Evolutionary conservation across 208 protist genomes (phyloP).

Genomic region (Entamoeba invadens): DNA sequence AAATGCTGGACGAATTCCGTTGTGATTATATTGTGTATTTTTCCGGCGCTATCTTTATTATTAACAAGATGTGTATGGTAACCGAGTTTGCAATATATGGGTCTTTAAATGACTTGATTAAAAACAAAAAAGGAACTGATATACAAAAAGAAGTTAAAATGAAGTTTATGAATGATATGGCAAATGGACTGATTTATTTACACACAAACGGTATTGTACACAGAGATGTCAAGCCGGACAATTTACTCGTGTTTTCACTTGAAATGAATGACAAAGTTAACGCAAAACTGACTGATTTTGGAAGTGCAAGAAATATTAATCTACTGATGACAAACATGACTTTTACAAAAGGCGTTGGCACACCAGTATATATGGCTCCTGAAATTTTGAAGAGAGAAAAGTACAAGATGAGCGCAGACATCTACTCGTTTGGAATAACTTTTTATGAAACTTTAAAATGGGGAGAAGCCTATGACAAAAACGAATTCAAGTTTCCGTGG

Average conservation of each 20-base stretch:
- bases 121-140: background rate
- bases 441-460: constrained; percentile 31
- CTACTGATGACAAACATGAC: background rate
- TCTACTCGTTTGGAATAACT: constrained; percentile 44
- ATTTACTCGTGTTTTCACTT: constrained; percentile 16
- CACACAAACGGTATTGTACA: constrained; percentile 7
- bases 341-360: constrained; percentile 2
- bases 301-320: background rate
- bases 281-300: background rate
- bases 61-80: background rate
- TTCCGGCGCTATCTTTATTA: background rate
- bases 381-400: constrained; percentile 27
- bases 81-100: background rate
- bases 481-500: background rate
- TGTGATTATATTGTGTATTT: background rate
- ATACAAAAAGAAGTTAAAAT: background rate
- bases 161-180: background rate
- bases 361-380: constrained; percentile 34
- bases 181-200: background rate
- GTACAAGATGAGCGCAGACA: constrained; percentile 39
- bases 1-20: background rate
- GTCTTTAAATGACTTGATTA: background rate
- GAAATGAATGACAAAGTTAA: background rate
- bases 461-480: background rate
- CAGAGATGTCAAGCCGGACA: constrained; percentile 38